Conservation (phyloP, 1,139 yeast species). For the Ogataea hybrid region DNA sequence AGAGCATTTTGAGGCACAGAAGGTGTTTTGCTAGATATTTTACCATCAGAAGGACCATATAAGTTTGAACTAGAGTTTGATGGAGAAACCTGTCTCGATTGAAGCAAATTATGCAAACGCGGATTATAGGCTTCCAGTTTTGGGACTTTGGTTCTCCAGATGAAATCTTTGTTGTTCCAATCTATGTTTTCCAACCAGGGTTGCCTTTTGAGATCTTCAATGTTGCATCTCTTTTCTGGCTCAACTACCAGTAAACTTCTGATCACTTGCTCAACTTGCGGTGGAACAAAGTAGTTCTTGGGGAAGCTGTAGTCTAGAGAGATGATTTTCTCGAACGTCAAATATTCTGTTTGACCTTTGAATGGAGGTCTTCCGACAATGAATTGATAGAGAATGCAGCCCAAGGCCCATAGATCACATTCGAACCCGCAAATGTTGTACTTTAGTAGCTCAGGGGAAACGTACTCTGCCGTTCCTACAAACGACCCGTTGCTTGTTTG, state of each 20-base stretch:
- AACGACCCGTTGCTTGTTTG: slow-evolving; percentile 64
- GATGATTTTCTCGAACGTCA: slow-evolving; percentile 67
- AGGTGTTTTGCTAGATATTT: slow-evolving; percentile 23
- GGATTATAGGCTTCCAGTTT: slow-evolving; percentile 69
- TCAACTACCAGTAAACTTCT: slow-evolving; percentile 52
- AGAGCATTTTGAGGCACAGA: slow-evolving; percentile 27
- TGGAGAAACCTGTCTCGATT: slow-evolving; percentile 10
- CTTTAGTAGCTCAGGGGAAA: slow-evolving; percentile 71
- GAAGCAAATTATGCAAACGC: slow-evolving; percentile 18
- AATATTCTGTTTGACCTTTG: slow-evolving; percentile 71
- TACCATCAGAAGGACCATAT: slow-evolving; percentile 24
- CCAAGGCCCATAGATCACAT: slow-evolving; percentile 81
- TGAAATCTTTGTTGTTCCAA: slow-evolving; percentile 60
- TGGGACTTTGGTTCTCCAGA: slow-evolving; percentile 79
- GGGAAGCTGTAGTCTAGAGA: slow-evolving; percentile 66
- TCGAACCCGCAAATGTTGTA: slow-evolving; percentile 71
- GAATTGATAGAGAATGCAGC: slow-evolving; percentile 75
- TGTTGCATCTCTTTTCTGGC: slow-evolving; percentile 63
- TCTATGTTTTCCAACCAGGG: slow-evolving; percentile 67
- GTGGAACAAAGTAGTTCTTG: slow-evolving; percentile 39
- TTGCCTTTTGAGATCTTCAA: slow-evolving; percentile 66
- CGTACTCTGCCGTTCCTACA: slow-evolving; percentile 76
- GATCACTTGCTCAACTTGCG: slow-evolving; percentile 49
- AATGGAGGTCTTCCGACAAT: slow-evolving; percentile 79
- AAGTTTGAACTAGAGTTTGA: slow-evolving; percentile 13